Evolutionary conservation across 2,329 filamentous ascomycete genomes (phyloP), one percentile per base, ranked within the genome.

Genomic region (Ascochyta viciae-villosae): DNA sequence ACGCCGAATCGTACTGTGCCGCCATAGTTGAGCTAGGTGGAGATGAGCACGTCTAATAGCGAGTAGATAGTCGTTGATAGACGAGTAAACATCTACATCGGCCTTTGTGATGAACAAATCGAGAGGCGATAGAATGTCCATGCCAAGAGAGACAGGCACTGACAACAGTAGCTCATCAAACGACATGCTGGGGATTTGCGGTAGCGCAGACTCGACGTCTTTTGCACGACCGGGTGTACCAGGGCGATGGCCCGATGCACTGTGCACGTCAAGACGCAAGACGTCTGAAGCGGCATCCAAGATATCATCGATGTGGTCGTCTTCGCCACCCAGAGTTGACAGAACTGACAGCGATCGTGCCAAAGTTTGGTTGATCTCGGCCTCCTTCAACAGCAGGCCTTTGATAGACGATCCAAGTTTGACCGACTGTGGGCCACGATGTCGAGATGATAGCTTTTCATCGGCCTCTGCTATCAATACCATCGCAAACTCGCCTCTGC

Each of bases 401-500:
- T 84, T 83, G 3, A 92, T 67, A 4, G 82, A 80, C 56, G 87
- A 85, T 27, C 73, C 64, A 1, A 73, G 63, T 50, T 70, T 71
- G 10, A 43, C 60, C 9, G 66, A 59, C 82, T 74, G 84, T 10
- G 63, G 45, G 9, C 59, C 61, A 37, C 64, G 86, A 82, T 90
- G 91, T 45, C 91, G 87, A 61, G 85, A 87, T n/a, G 86, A 84
- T 23, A 95, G 84, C 64, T 87, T 89, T 50, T 89, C 86, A 64
- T 97, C 92, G 1, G 94, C 92, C 77, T 97, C 91, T 33, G 89
- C 85, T 1, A 96, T 91, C 24, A 99, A 77, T 0, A 90, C 89
- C 76, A 95, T 87, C 19, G 93, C 92, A 73, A 99, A 99, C 73
- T 98, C 95, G 48, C 94, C 94, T 31, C 91, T 85, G 1, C 90